These are phyloP conservation scores for Pestalotiopsis sp. DNA, from an alignment of 2,329 filamentous ascomycete genomes.

Conservation along the genomic window DNA sequence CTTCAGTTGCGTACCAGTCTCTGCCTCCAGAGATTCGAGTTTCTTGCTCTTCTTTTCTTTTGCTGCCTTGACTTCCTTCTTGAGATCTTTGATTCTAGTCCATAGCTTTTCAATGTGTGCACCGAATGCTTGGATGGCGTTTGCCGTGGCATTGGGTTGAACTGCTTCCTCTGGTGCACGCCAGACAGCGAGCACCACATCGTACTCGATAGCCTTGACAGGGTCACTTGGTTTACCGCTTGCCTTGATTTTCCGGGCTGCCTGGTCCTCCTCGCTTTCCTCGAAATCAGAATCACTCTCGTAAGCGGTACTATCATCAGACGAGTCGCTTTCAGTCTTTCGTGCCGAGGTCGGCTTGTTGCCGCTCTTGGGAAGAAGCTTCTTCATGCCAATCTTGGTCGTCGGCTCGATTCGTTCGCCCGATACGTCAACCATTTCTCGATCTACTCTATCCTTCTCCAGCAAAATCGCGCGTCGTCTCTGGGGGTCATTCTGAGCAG, in stretches of 20 bases:
- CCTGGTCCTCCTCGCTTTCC: constrained; percentile 11
- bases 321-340: constrained; percentile 5
- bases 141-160: constrained; percentile 43
- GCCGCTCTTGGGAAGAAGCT: not conserved
- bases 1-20: constrained; percentile 46
- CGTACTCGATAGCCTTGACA: constrained; percentile 26
- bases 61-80: constrained; percentile 41
- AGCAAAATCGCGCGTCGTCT: not conserved
- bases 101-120: constrained; percentile 52
- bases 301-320: constrained; percentile 11
- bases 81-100: constrained; percentile 49
- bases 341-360: not conserved
- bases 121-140: constrained; percentile 53
- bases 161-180: constrained; percentile 20
- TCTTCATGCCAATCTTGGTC: constrained; percentile 1
- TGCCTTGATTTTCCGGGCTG: constrained; percentile 15
- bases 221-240: constrained; percentile 23
- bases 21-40: constrained; percentile 27
- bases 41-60: constrained; percentile 40
- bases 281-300: constrained; percentile 11
- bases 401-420: constrained; percentile 2
- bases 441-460: constrained; percentile 10
- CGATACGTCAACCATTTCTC: constrained; percentile 12
- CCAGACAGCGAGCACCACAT: constrained; percentile 31
- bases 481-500: constrained; percentile 1